phyloP scores from a whole-genome alignment of 148 eudicot species.

The Agrostemma githago region DNA sequence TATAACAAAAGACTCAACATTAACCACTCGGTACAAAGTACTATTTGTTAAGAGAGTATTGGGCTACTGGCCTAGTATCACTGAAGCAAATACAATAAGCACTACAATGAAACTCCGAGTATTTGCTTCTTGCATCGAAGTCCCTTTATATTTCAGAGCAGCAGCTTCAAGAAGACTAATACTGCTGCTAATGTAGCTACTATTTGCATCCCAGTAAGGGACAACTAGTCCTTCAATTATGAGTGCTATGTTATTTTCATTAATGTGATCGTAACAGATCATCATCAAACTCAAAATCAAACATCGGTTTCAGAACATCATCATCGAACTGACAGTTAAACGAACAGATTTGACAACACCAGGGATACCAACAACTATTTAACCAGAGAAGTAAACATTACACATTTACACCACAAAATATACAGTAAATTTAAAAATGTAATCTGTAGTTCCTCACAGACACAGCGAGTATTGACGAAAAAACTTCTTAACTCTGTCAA shows the following conservation, averaged over 20 bases:
- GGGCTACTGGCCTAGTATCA: background rate
- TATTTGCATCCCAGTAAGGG: background rate
- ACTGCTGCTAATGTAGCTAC: background rate
- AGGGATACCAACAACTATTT: background rate
- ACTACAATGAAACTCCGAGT: background rate
- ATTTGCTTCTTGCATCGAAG: background rate
- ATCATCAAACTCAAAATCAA: background rate
- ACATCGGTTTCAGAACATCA: background rate
- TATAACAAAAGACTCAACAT: background rate
- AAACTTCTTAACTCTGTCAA: background rate
- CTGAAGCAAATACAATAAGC: background rate
- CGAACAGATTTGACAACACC: background rate
- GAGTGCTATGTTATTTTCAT: background rate
- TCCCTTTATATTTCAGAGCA: background rate
- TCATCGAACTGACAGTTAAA: background rate
- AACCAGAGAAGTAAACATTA: background rate
- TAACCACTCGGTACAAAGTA: background rate
- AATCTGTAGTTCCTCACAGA: background rate
- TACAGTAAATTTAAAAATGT: background rate
- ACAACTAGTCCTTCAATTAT: background rate
- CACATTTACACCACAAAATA: background rate
- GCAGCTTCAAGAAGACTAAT: background rate
- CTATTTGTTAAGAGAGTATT: too few relatives aligned
- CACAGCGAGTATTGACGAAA: background rate
- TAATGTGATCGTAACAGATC: background rate